Evolutionary conservation across 768 basidiomycete genomes (phyloP).

Genomic region (Collybia sp.): DNA sequence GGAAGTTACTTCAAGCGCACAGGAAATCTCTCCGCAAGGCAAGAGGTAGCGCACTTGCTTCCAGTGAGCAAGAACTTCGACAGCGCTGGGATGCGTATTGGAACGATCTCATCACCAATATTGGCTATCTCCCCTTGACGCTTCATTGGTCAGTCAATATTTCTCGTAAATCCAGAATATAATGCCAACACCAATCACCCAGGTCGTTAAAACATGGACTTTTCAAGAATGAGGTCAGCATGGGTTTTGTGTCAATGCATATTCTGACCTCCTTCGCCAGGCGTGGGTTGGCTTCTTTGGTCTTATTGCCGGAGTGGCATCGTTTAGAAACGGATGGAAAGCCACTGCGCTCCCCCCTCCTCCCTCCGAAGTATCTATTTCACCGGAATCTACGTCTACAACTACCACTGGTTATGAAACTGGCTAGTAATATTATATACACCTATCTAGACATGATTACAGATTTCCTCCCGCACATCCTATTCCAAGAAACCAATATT

Average conservation of each 20-base stretch:
- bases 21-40: slow-evolving; percentile 54
- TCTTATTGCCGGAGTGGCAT: slow-evolving; percentile 47
- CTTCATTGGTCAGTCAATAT: slow-evolving; percentile 65
- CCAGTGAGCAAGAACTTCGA: slow-evolving; percentile 51
- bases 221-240: slow-evolving; percentile 59
- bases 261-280: slow-evolving; percentile 16
- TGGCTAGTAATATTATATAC: slow-evolving; percentile 5
- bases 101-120: slow-evolving; percentile 68
- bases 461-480: not conserved
- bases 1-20: slow-evolving; percentile 48
- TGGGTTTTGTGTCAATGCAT: not conserved
- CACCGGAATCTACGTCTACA: not conserved
- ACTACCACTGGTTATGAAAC: slow-evolving; percentile 20
- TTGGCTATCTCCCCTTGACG: slow-evolving; percentile 77
- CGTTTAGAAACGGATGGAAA: slow-evolving; percentile 69
- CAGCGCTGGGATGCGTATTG: slow-evolving; percentile 64
- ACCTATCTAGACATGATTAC: not conserved
- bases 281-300: slow-evolving; percentile 37
- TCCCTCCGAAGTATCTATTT: not conserved
- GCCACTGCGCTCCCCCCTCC: slow-evolving; percentile 50
- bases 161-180: not conserved
- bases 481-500: slow-evolving; percentile 14
- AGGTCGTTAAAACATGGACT: slow-evolving; percentile 72
- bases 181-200: not conserved
- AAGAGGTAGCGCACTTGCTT: slow-evolving; percentile 43